Percentiles rank a stretch among this genome's conserved stretches.
Evolutionary conservation across 768 basidiomycete species (phyloP).

Genomic region (Floccularia luteovirens): DNA sequence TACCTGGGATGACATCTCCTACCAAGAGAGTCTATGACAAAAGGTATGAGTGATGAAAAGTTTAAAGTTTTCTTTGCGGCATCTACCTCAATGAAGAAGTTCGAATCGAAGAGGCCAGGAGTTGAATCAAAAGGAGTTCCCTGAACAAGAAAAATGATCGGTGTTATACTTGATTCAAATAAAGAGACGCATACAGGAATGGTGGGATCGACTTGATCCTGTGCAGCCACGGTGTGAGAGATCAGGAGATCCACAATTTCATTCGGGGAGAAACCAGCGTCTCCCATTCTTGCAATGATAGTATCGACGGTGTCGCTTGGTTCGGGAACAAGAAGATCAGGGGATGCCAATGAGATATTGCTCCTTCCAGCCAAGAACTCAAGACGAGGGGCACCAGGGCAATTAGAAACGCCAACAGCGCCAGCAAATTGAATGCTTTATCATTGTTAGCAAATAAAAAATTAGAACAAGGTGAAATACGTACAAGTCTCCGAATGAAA

Average conservation of each 20-base stretch:
- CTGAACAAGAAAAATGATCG: constrained; percentile 9
- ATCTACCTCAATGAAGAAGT: constrained; percentile 22
- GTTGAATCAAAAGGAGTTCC: constrained; percentile 22
- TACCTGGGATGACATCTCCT: not conserved
- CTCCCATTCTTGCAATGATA: constrained; percentile 18
- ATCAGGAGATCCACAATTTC: constrained; percentile 4
- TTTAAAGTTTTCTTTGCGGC: too few species aligned
- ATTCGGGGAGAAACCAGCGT: constrained; percentile 6
- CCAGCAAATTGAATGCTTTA: constrained; percentile 28
- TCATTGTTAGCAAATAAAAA: not conserved
- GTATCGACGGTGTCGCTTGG: constrained; percentile 12
- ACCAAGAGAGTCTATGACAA: not conserved
- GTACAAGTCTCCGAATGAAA: constrained; percentile 27
- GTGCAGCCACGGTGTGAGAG: constrained; percentile 16
- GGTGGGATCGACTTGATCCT: constrained; percentile 24
- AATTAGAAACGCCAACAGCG: constrained; percentile 24
- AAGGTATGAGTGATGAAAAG: constrained; percentile 8
- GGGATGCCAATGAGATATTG: constrained; percentile 4
- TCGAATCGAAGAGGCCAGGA: constrained; percentile 19
- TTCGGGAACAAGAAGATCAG: constrained; percentile 13
- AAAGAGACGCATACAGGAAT: constrained; percentile 10
- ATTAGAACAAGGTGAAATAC: constrained; percentile 1
- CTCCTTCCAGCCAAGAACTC: constrained; percentile 18
- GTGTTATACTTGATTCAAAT: constrained; percentile 5
- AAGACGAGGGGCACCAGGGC: constrained; percentile 24